Evolutionary conservation across 768 basidiomycete species (phyloP), one percentile per base, ranked within the genome.

Genomic region (Obba rivulosa): DNA sequence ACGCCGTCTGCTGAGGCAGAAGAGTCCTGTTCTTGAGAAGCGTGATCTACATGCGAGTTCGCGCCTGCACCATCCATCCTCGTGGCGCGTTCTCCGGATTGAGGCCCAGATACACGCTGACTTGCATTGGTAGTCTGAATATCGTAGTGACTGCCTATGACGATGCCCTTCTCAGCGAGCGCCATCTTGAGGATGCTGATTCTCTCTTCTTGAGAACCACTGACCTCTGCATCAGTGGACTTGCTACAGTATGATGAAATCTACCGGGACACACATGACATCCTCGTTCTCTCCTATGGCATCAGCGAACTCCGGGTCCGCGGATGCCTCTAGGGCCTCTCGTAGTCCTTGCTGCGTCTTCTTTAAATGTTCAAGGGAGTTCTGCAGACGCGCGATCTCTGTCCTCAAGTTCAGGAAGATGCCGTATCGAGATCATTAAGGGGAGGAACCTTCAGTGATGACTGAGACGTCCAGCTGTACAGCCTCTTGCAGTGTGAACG

Each of bases 341-440:
- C 69, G 59, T 21, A 91, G 69, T 43, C 76, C 67, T 8, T 60
- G 56, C 59, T 92, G 88, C 5, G 90, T 87, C 31, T 72, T 69
- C 48, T 66, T 68, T 43, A 92, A 67, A 54, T 79, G 84, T 31
- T 60, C 56, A 43, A 92, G 62, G 9, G 90, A 92, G 58, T 87
- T 80, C 55, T 81, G 77, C 11, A 92, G 71, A 47, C 90, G 81
- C 28, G 80, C 62, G 41, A 92, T 88, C 64, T 92, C 90, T 91
- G 66, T 31, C 17, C 1, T 5, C 17, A 14, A 3, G 38, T 22
- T 24, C 41, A 18, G 28, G 31, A 18, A 11, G 4, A 31, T 24
- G 20, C 22, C 22, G 41, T 24, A 18, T 13, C 24, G 41, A 52
- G 24, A 24, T 13, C 18, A 23, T 17, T 34, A 3, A 21, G 41